A percentile compares a stretch with the other conserved stretches of the same genome.
phyloP scores from a whole-genome alignment of 495 filamentous ascomycete species.

The Aspergillus nanangensis region DNA sequence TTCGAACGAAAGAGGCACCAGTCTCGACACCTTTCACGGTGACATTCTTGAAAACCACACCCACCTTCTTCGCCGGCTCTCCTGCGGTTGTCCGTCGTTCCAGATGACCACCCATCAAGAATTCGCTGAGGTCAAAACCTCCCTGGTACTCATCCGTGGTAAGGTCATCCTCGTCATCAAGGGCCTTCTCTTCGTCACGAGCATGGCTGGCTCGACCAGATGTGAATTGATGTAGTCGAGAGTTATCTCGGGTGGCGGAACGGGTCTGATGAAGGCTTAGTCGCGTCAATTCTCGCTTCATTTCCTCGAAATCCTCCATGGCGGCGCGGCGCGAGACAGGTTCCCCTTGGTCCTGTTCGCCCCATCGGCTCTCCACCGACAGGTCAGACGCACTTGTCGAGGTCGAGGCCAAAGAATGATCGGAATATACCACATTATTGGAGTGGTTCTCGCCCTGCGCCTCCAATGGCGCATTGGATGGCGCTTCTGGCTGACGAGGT shows the following conservation, averaged over 20 bases:
- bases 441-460: constrained; percentile 4
- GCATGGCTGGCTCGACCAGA: constrained; percentile 25
- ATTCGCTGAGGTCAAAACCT: constrained; percentile 67
- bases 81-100: constrained; percentile 66
- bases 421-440: constrained; percentile 6
- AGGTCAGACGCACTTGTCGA: constrained; percentile 16
- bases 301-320: constrained; percentile 67
- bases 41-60: constrained; percentile 76
- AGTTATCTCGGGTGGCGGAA: constrained; percentile 24
- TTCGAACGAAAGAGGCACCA: constrained; percentile 64
- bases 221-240: constrained; percentile 13
- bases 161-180: constrained; percentile 21
- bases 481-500: constrained; percentile 5
- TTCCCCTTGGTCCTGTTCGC: constrained; percentile 63
- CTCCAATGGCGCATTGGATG: not conserved
- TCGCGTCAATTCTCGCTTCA: constrained; percentile 60
- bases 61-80: constrained; percentile 75
- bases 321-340: constrained; percentile 58
- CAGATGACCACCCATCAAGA: constrained; percentile 75
- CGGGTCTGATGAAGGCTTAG: constrained; percentile 49
- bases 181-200: constrained; percentile 32
- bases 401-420: constrained; percentile 10
- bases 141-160: constrained; percentile 39
- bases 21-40: constrained; percentile 70
- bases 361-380: constrained; percentile 62